Base-by-base conservation (phyloP, 1,139 yeast species). In the Pichia sp. region DNA sequence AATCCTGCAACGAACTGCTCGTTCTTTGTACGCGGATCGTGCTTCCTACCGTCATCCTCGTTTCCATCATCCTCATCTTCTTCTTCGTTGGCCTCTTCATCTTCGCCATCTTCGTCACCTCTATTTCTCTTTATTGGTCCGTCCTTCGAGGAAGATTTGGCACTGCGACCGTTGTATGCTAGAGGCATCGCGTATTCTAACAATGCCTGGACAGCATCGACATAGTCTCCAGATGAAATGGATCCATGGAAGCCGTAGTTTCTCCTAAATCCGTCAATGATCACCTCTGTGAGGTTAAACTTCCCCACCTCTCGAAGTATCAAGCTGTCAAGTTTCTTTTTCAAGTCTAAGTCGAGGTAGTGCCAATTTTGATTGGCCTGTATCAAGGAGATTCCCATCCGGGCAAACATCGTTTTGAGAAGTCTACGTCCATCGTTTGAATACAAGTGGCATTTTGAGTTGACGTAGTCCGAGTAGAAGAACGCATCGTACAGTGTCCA, bases 401-500 rank as follows among this genome's bases (percentile, higher is more conserved):
- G 82, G 2, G 99, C 99, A 71, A 95, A 87, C 78, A 95, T 76
- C 62, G 90, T 90, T 66, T 91, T 96, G 47, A 95, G 72, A 60
- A 84, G 79, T 66, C 88, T 89, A 60, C 85, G 80, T 3, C 99
- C 99, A 53, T 87, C 95, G 63, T 88, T 96, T 22, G 95, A 86
- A 93, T 96, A 95, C 44, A 93, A 71, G 55, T 84, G 83, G 55
- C 93, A 73, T 65, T 90, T 88, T 22, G 98, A 86, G 61, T 91
- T 89, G 42, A 93, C 90, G 64, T 85, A 93, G 56, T 90, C 85
- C 25, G 96, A 89, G 66, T 90, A 95, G 64, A 82, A 80, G 71
- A 95, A 90, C 54, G 97, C 79, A 60, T 93, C 96, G 68, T 93
- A 93, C 22, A 95, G 71, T 4, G 96, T 87, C 88, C 98, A 91